phyloP scores from a whole-genome alignment of 257 asterid genomes.

The Anisodus tanguticus region DNA sequence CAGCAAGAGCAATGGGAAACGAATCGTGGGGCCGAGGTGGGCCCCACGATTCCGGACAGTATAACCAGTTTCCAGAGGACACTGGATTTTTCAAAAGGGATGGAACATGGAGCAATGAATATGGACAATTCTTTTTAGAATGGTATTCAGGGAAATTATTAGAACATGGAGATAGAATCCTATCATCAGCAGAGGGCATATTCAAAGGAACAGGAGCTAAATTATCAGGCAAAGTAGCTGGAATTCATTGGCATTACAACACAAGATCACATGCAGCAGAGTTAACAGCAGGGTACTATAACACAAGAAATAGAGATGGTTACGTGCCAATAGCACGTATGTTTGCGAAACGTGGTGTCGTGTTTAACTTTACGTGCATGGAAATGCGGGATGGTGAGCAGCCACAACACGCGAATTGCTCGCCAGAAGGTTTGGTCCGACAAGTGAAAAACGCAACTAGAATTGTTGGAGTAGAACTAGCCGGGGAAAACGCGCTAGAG shows the following conservation, averaged over 20 bases:
- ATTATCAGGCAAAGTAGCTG: conserved; percentile 89
- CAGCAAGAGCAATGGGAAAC: conserved; percentile 64
- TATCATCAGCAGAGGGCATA: conserved; percentile 61
- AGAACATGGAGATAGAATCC: conserved; percentile 81
- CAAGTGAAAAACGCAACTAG: conserved; percentile 79
- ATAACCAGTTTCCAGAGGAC: conserved; percentile 80
- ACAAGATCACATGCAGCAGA: conserved; percentile 93
- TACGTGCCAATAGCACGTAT: conserved; percentile 82
- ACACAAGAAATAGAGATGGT: conserved; percentile 74
- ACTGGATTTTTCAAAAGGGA: conserved; percentile 76
- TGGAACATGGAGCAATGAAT: conserved; percentile 82
- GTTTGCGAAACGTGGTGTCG: conserved; percentile 68
- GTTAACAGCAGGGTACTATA: conserved; percentile 91
- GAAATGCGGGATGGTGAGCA: conserved; percentile 90
- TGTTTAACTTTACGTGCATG: conserved; percentile 90
- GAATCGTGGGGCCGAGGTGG: conserved; percentile 82
- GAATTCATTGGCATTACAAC: conserved; percentile 91
- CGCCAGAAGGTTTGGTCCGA: conserved; percentile 87
- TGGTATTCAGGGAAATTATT: conserved; percentile 82
- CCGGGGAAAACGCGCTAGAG: conserved; percentile 97
- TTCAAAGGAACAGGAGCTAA: conserved; percentile 73
- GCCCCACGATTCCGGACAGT: conserved; percentile 84
- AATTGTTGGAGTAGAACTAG: conserved; percentile 61
- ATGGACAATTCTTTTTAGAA: conserved; percentile 75
- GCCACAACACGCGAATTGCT: conserved; percentile 69